Percentiles rank a stretch among this genome's conserved stretches.
These are phyloP conservation scores for Cantharellus anzutake DNA, from an alignment of 768 basidiomycete genomes.

Conservation along the genomic window DNA sequence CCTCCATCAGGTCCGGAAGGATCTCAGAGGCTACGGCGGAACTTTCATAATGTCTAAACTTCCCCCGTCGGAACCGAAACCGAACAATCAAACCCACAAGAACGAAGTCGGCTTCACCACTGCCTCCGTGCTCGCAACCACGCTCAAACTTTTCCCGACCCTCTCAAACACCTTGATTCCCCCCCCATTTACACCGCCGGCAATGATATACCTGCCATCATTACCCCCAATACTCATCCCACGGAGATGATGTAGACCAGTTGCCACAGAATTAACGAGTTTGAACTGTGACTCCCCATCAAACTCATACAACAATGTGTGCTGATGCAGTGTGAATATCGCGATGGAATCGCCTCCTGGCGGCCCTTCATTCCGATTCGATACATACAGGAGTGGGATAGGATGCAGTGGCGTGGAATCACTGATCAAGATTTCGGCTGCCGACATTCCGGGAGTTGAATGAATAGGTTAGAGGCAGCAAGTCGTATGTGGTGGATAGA, in stretches of 20 bases:
- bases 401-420: slow-evolving; percentile 32
- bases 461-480: not conserved
- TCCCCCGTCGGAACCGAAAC: not conserved
- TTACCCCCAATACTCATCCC: slow-evolving; percentile 48
- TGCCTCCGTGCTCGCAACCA: slow-evolving; percentile 9
- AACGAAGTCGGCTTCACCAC: slow-evolving; percentile 11
- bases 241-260: slow-evolving; percentile 50
- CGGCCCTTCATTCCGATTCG: slow-evolving; percentile 57
- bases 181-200: slow-evolving; percentile 41
- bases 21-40: too few relatives aligned
- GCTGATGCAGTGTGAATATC: slow-evolving; percentile 31
- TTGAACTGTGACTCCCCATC: slow-evolving; percentile 38
- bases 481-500: not conserved
- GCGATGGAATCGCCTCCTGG: slow-evolving; percentile 54
- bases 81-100: slow-evolving; percentile 6
- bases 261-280: slow-evolving; percentile 14
- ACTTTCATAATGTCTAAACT: not conserved
- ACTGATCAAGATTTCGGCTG: slow-evolving; percentile 51
- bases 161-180: slow-evolving; percentile 59
- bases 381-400: slow-evolving; percentile 43
- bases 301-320: slow-evolving; percentile 13
- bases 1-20: too few relatives aligned
- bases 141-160: slow-evolving; percentile 20
- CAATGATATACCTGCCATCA: slow-evolving; percentile 42
- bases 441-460: not conserved